Evolutionary conservation across 352 stramenopile species (phyloP).

Genomic region (Globisporangium abappressorium): DNA sequence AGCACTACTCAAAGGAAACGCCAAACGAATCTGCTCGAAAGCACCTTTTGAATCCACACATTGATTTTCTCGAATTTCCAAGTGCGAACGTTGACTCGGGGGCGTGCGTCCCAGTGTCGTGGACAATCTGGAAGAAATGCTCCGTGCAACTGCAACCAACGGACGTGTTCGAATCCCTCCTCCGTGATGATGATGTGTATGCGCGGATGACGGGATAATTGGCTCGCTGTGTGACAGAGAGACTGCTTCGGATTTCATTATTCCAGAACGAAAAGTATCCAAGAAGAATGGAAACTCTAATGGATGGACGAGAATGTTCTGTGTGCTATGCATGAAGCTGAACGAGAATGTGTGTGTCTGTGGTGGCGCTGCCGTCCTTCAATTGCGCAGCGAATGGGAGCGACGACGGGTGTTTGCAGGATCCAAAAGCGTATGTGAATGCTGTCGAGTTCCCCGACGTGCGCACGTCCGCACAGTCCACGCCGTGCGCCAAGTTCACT

Average conservation of each 20-base stretch:
- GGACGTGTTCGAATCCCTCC: background rate
- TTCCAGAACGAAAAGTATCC: no score
- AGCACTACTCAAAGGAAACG: background rate
- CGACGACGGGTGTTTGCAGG: conserved; percentile 17
- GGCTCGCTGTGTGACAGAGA: no score
- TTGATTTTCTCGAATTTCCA: background rate
- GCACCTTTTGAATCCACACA: background rate
- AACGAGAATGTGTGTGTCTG: conserved; percentile 8
- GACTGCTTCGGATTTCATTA: no score
- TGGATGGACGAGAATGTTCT: conserved; percentile 24
- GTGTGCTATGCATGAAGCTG: conserved; percentile 14
- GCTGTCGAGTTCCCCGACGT: conserved; percentile 8
- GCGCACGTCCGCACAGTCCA: background rate
- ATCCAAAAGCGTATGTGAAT: conserved; percentile 15
- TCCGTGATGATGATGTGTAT: background rate
- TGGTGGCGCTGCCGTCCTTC: conserved; percentile 16
- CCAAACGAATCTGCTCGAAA: background rate
- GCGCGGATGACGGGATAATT: no score
- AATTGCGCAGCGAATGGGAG: conserved; percentile 23
- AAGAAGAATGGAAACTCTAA: no score
- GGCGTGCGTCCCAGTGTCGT: background rate
- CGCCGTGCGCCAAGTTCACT: background rate
- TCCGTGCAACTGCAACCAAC: background rate
- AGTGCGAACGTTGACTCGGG: background rate
- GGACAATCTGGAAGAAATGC: background rate